Conservation (phyloP, 306 rosid species). For the Lithocarpus polystachyus region DNA sequence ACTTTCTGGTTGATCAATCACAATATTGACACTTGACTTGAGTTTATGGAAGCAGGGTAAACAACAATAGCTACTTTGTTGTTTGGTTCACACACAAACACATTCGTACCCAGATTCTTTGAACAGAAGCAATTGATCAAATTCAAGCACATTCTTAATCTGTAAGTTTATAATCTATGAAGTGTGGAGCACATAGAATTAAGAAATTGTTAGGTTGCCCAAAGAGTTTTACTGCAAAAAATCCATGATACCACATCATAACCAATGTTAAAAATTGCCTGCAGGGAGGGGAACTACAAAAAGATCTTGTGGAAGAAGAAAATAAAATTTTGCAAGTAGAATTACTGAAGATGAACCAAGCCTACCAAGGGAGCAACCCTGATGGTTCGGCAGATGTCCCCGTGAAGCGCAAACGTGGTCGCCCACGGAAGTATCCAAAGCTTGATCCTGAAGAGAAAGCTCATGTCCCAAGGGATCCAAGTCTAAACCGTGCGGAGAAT, state of each 20-base stretch:
- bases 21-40: not conserved
- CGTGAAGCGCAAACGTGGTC: slow-evolving; percentile 93
- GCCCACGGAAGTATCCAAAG: slow-evolving; percentile 85
- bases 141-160: not conserved
- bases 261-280: not conserved
- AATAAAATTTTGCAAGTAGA: slow-evolving; percentile 12
- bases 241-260: not conserved
- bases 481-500: slow-evolving; percentile 35
- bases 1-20: not conserved
- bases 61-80: not conserved
- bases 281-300: slow-evolving; percentile 16
- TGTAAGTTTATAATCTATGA: not conserved
- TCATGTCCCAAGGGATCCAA: slow-evolving; percentile 31
- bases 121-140: not conserved
- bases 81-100: not conserved
- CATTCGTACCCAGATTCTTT: not conserved
- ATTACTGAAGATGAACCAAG: slow-evolving; percentile 51
- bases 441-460: slow-evolving; percentile 40
- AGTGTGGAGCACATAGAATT: not conserved
- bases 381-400: slow-evolving; percentile 61
- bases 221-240: not conserved
- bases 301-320: not conserved
- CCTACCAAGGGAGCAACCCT: slow-evolving; percentile 45
- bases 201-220: not conserved
- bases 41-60: not conserved